phyloP scores from a whole-genome alignment of 495 filamentous ascomycete genomes.

The Aspergillus affinis region DNA sequence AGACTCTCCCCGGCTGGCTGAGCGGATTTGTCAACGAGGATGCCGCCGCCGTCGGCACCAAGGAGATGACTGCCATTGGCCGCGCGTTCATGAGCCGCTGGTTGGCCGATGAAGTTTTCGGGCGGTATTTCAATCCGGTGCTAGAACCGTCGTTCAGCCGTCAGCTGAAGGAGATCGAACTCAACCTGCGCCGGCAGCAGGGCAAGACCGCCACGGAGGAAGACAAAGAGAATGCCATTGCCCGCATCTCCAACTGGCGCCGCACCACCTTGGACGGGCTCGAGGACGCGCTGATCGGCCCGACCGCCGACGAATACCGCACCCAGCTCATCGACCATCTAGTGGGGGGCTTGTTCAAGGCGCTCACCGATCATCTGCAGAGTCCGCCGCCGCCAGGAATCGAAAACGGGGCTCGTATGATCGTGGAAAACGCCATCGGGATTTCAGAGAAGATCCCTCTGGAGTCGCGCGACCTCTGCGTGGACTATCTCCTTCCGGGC shows the following conservation, averaged over 20 bases:
- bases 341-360: slow-evolving; percentile 67
- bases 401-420: slow-evolving; percentile 80
- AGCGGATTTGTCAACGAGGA: slow-evolving; percentile 75
- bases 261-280: slow-evolving; percentile 93
- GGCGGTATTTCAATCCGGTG: slow-evolving; percentile 86
- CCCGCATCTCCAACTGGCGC: slow-evolving; percentile 90
- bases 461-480: slow-evolving; percentile 86
- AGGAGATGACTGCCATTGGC: slow-evolving; percentile 97
- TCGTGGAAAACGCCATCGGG: slow-evolving; percentile 86
- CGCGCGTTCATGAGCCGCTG: slow-evolving; percentile 85
- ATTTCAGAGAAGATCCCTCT: slow-evolving; percentile 84
- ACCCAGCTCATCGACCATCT: slow-evolving; percentile 64
- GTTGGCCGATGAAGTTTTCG: slow-evolving; percentile 89
- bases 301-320: slow-evolving; percentile 62
- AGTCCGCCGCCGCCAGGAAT: slow-evolving; percentile 76
- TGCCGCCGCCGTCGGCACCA: slow-evolving; percentile 75
- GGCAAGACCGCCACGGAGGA: slow-evolving; percentile 72
- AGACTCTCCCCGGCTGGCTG: slow-evolving; percentile 75
- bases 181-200: slow-evolving; percentile 74
- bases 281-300: slow-evolving; percentile 63
- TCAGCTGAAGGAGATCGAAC: slow-evolving; percentile 83
- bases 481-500: slow-evolving; percentile 81
- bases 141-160: slow-evolving; percentile 72
- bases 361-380: slow-evolving; percentile 66
- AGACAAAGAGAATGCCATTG: slow-evolving; percentile 83